phyloP scores from a whole-genome alignment of 2,329 filamentous ascomycete genomes.

The Oidium heveae region DNA sequence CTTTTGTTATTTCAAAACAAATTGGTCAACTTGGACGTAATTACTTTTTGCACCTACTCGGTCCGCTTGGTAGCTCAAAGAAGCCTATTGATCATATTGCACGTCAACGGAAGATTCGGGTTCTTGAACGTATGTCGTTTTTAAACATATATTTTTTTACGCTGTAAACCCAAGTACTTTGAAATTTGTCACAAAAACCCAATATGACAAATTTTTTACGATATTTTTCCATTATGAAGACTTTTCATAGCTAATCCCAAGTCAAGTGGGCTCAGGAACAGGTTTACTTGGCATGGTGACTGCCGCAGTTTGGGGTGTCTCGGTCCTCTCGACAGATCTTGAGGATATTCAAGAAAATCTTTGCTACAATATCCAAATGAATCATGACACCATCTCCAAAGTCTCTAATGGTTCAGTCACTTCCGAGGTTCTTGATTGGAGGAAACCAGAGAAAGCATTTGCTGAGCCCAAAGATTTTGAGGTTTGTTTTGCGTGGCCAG shows the following conservation, averaged over 20 bases:
- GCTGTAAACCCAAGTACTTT: too few species aligned
- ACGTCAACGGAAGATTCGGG: conserved; percentile 2
- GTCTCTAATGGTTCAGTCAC: conserved; percentile 28
- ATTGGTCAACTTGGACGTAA: conserved; percentile 22
- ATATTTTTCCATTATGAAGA: not conserved
- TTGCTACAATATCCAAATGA: conserved; percentile 42
- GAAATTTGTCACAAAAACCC: too few species aligned
- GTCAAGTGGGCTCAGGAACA: conserved; percentile 35
- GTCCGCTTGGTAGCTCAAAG: not conserved
- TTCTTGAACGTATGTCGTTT: conserved; percentile 30
- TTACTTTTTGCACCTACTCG: conserved; percentile 3
- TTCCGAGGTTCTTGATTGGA: conserved; percentile 36
- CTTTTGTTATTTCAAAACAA: conserved; percentile 57
- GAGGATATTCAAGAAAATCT: conserved; percentile 67
- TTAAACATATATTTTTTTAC: too few species aligned
- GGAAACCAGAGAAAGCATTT: conserved; percentile 17
- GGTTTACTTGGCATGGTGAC: conserved; percentile 76
- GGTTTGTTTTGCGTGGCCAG: not conserved
- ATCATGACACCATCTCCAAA: conserved; percentile 27
- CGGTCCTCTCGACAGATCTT: conserved; percentile 58
- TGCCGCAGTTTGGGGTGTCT: conserved; percentile 39
- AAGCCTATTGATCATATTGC: not conserved
- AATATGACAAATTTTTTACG: too few species aligned
- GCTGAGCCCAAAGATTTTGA: not conserved
- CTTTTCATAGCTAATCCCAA: not conserved